A percentile compares a stretch with the other conserved stretches of the same genome.
Evolutionary conservation across 1,284 basidiomycete genomes (phyloP).

Genomic region (Naganishia albida): DNA sequence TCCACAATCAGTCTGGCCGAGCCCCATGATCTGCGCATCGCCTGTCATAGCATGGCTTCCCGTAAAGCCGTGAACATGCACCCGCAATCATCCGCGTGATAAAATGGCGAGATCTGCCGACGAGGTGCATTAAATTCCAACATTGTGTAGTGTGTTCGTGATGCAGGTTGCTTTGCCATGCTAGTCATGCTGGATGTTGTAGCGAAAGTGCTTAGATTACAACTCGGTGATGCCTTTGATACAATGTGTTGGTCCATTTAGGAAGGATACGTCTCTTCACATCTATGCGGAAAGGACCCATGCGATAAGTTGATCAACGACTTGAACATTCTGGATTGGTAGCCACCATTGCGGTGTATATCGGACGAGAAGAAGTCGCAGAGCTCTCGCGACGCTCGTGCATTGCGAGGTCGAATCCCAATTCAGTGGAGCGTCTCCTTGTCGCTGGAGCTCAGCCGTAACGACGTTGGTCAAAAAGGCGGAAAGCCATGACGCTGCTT

Average conservation of each 20-base stretch:
- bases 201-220: too few relatives aligned
- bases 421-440: not conserved
- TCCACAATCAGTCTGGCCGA: not conserved
- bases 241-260: too few relatives aligned
- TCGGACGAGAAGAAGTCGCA: conserved; percentile 8
- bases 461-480: not conserved
- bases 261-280: not conserved
- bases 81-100: too few relatives aligned
- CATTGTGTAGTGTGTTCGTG: too few relatives aligned
- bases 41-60: too few relatives aligned
- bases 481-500: conserved; percentile 6
- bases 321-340: conserved; percentile 2
- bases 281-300: not conserved
- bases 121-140: too few relatives aligned
- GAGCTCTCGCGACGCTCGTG: not conserved
- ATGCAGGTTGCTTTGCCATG: too few relatives aligned
- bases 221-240: too few relatives aligned
- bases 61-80: too few relatives aligned
- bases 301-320: not conserved
- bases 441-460: not conserved
- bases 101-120: too few relatives aligned
- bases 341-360: conserved; percentile 12
- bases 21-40: too few relatives aligned
- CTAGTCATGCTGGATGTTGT: too few relatives aligned
- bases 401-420: not conserved